Evolutionary conservation across 805 yeast species (phyloP).

Genomic region (Tetrapisispora fleetii): DNA sequence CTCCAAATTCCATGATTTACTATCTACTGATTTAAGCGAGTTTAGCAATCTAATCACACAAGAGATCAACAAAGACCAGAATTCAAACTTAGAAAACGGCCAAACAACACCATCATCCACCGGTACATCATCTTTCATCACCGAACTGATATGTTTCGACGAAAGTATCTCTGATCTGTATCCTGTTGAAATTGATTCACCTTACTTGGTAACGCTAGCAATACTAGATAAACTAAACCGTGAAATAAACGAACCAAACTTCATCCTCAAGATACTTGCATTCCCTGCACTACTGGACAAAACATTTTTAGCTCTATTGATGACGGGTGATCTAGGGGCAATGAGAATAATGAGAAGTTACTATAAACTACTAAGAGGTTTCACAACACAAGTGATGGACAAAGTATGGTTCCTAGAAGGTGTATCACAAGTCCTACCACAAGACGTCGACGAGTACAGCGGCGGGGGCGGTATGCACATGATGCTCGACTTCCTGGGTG

Average conservation of each 20-base stretch:
- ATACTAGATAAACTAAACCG: slow-evolving; percentile 74
- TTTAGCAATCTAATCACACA: slow-evolving; percentile 52
- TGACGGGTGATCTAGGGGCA: slow-evolving; percentile 78
- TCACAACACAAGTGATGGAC: slow-evolving; percentile 79
- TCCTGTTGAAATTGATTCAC: slow-evolving; percentile 76
- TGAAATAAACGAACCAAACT: slow-evolving; percentile 77
- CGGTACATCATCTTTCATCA: slow-evolving; percentile 14
- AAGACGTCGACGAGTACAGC: slow-evolving; percentile 81
- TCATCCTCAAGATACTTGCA: slow-evolving; percentile 77
- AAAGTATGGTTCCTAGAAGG: slow-evolving; percentile 93
- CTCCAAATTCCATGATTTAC: slow-evolving; percentile 56
- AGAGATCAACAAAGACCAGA: slow-evolving; percentile 10
- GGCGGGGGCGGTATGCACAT: slow-evolving; percentile 90
- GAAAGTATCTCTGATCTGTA: slow-evolving; percentile 74
- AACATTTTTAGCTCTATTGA: slow-evolving; percentile 61
- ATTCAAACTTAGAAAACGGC: neutral
- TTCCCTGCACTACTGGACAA: slow-evolving; percentile 88
- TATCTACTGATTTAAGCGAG: slow-evolving; percentile 84
- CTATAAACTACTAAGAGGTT: slow-evolving; percentile 69
- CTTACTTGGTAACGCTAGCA: slow-evolving; percentile 79
- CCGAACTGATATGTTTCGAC: slow-evolving; percentile 74
- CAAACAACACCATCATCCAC: slow-evolving; percentile 17
- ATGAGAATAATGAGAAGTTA: slow-evolving; percentile 87
- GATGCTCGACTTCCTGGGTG: slow-evolving; percentile 83
- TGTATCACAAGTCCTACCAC: slow-evolving; percentile 78